Base-by-base conservation (phyloP, 176 grass and related monocot species). In the Otatea glauca region DNA sequence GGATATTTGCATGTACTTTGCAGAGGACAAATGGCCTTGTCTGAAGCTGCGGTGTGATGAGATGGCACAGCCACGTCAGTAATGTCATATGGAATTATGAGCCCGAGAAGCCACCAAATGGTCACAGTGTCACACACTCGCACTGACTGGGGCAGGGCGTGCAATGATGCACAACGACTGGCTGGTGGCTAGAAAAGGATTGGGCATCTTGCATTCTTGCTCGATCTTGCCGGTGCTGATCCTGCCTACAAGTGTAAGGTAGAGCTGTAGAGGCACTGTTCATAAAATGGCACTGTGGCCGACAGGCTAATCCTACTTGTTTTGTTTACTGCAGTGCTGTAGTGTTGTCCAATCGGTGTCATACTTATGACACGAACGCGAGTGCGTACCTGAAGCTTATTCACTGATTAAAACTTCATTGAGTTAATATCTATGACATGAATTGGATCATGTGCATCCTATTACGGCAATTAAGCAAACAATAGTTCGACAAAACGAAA, bases 41-140 rank as follows among this genome's bases (percentile, higher is more conserved):
- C 10, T 13, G 25, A 63, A 15, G 60, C 24, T 6, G 60, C 25
- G 5, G 24, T 0, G 60, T 27, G 60, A 63, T 29, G 60, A 14
- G 24, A 29, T 29, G 60, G 12, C 60, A 23, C 24, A 14, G 24
- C 60, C 60, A 63, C 60, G 60, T 63, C 60, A 25, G 10, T 29
- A 29, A 29, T 2, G 60, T 29, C 24, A 24, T 63, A 6, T 65
- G 45, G 43, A 78, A 34, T 5, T 27, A 24, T 65, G 77, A 80
- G 64, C 20, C 77, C 76, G 76, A 64, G 13, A 64, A 16, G 58
- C 76, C 56, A 64, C 58, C 58, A 63, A 20, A 29, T 77, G 37
- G 75, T 50, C 77, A 9, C 77, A 9, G 24, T 5, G 43, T n/a
- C 43, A 37, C 76, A 21, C 77, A 65, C 13, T 25, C 13, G 5